Base-by-base conservation (phyloP, 768 basidiomycete species). In the Russula dissimulans region DNA sequence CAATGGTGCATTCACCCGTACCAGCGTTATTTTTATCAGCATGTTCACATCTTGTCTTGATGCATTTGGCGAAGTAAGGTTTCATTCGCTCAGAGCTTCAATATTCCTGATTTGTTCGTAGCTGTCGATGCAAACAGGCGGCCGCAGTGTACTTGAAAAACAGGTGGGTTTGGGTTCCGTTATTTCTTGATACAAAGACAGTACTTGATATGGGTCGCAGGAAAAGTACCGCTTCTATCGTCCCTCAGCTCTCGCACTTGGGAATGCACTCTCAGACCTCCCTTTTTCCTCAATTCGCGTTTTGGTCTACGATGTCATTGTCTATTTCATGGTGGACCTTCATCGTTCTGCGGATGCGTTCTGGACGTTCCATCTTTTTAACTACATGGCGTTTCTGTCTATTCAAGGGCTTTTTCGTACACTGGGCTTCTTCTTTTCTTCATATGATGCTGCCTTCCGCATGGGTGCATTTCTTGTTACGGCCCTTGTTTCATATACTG, bases 321-420 rank as follows among this genome's bases (percentile, higher is more conserved):
- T 87, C 10, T 89, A 89, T 69, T 86, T 89, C 74, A 81, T 89
- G 75, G 72, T 81, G 2, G 73, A 76, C 39, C 72, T 89, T 52
- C 69, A 52, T 15, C 75, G 75, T 7, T 70, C 71, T 5, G 73
- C 73, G 3, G 74, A 67, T 5, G 76, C 67, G 17, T 81, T 79
- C 71, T 81, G 78, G 69, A 77, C 85, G 17, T 84, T 79, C 75
- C 83, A 85, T 69, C 71, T 93, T 22, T 78, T 87, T 71, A 77
- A 78, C 52, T 87, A 86, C 61, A 18, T 81, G 29, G 79, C 82
- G 1, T 89, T 81, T 70, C 74, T 91, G 54, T 71, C 82, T 26
- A 86, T 93, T 83, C 87, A 89, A 71, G 87, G 84, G 0, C 89
- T 93, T 77, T 95, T 94, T 82, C 76, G 90, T 43, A 83, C 83